These are phyloP conservation scores for Camelina laxa DNA, from an alignment of 345 rosid genomes.

Conservation along the genomic window DNA sequence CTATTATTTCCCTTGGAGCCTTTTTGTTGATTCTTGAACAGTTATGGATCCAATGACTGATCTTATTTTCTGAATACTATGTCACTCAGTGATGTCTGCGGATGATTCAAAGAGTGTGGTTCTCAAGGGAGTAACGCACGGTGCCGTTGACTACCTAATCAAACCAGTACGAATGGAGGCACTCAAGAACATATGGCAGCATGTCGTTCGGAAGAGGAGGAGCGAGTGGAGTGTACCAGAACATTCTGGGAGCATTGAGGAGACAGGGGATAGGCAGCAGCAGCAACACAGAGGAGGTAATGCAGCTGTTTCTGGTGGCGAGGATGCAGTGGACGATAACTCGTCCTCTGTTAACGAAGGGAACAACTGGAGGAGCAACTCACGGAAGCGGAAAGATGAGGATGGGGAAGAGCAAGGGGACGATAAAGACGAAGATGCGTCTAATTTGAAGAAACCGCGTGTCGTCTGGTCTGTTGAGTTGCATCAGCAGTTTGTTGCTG, in stretches of 20 bases:
- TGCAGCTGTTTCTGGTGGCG: constrained; percentile 44
- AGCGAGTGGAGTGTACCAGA: constrained; percentile 59
- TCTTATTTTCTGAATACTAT: background rate
- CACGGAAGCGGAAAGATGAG: constrained; percentile 58
- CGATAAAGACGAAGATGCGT: constrained; percentile 79
- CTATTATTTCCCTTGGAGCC: background rate
- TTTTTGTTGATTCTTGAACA: background rate
- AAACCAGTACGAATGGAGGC: constrained; percentile 82
- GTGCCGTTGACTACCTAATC: constrained; percentile 81
- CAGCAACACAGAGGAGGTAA: constrained; percentile 46
- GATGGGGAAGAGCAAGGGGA: constrained; percentile 63
- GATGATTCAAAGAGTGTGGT: constrained; percentile 76
- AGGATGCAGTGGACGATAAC: constrained; percentile 53
- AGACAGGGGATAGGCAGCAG: constrained; percentile 49
- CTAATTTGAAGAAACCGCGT: constrained; percentile 78
- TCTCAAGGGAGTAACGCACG: constrained; percentile 78
- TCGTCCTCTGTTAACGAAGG: constrained; percentile 74
- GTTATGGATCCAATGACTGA: background rate
- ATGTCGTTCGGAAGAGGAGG: constrained; percentile 70
- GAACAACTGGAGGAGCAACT: constrained; percentile 49
- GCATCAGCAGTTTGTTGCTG: constrained; percentile 89
- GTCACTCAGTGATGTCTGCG: constrained; percentile 82
- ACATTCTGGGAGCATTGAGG: constrained; percentile 65
- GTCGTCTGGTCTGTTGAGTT: constrained; percentile 95
- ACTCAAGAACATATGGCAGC: constrained; percentile 87